These are phyloP conservation scores for Candida krabiensis DNA, from an alignment of 805 yeast genomes.

Conservation along the genomic window DNA sequence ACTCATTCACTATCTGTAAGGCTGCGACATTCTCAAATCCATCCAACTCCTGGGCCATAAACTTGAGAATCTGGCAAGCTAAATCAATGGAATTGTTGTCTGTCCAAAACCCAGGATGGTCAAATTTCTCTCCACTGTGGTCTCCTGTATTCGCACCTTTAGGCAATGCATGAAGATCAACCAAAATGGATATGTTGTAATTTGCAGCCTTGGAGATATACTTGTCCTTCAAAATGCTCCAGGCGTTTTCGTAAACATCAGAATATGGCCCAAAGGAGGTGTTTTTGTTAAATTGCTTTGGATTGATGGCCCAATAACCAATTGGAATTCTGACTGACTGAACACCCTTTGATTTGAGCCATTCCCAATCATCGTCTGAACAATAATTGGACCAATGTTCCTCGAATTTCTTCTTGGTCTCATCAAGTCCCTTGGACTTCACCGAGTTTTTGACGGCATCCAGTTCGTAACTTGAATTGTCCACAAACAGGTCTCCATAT, in stretches of 20 bases:
- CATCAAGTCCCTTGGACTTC: constrained; percentile 50
- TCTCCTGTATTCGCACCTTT: constrained; percentile 88
- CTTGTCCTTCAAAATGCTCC: constrained; percentile 55
- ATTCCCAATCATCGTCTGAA: constrained; percentile 73
- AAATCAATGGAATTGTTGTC: constrained; percentile 39
- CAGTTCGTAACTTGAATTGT: constrained; percentile 63
- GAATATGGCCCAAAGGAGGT: constrained; percentile 62
- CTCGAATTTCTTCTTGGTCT: constrained; percentile 53
- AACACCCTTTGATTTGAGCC: constrained; percentile 66
- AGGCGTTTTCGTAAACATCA: constrained; percentile 67
- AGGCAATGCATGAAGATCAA: constrained; percentile 89
- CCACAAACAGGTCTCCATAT: constrained; percentile 58
- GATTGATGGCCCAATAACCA: constrained; percentile 86
- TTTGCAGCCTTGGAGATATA: constrained; percentile 59
- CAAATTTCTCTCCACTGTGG: constrained; percentile 73
- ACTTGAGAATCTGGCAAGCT: constrained; percentile 53
- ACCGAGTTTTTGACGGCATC: constrained; percentile 62
- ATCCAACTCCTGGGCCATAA: constrained; percentile 58
- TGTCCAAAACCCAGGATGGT: constrained; percentile 66
- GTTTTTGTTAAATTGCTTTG: constrained; percentile 54
- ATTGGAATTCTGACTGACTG: constrained; percentile 83
- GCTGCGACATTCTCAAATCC: constrained; percentile 71
- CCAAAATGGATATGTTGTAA: constrained; percentile 67
- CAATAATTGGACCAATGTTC: constrained; percentile 67
- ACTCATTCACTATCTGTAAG: constrained; percentile 83